Evolutionary conservation across 768 basidiomycete species (phyloP).

Genomic region (Hericium erinaceus): DNA sequence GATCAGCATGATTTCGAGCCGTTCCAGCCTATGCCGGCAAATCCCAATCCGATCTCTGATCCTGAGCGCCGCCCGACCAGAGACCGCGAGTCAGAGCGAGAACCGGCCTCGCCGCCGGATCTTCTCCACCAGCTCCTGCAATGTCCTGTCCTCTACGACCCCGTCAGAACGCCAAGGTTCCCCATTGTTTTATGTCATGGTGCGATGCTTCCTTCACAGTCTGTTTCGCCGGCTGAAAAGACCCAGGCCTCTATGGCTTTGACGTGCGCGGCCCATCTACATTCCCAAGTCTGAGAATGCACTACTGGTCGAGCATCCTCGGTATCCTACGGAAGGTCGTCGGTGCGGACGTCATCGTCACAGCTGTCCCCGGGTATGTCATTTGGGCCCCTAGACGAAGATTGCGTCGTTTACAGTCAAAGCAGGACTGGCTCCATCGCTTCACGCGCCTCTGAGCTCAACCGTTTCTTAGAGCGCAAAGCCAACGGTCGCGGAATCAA

Average conservation of each 20-base stretch:
- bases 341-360: conserved; percentile 92
- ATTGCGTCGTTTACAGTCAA: background rate
- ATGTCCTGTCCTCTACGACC: conserved; percentile 73
- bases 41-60: conserved; percentile 6
- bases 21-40: background rate
- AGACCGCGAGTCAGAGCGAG: background rate
- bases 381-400: background rate
- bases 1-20: background rate
- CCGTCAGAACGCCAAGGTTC: conserved; percentile 70
- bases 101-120: conserved; percentile 23
- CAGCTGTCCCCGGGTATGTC: conserved; percentile 78
- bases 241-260: conserved; percentile 84
- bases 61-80: conserved; percentile 1
- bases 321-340: conserved; percentile 69
- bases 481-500: conserved; percentile 78
- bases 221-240: background rate
- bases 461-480: conserved; percentile 57
- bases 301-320: conserved; percentile 92
- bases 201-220: conserved; percentile 25
- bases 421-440: conserved; percentile 81
- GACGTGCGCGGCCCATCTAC: conserved; percentile 78
- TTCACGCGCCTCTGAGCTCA: conserved; percentile 67
- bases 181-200: conserved; percentile 97
- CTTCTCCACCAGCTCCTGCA: conserved; percentile 61
- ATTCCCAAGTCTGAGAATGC: conserved; percentile 76